These are phyloP conservation scores for Fraxinus albicans DNA, from an alignment of 305 asterid genomes.

Conservation along the genomic window DNA sequence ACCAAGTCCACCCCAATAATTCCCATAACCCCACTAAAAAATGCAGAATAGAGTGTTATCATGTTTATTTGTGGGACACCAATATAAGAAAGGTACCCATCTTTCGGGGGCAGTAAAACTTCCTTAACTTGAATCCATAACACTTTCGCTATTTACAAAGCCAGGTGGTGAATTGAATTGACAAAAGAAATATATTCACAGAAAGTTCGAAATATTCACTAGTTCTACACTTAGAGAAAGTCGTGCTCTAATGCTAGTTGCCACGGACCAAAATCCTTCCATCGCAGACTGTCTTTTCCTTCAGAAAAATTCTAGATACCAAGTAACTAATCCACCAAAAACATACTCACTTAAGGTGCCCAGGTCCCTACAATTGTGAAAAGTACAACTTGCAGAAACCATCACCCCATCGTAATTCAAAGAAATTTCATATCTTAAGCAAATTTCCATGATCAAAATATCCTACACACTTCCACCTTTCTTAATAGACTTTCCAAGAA, in stretches of 20 bases:
- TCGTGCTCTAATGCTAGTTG: not conserved
- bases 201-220: not conserved
- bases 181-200: not conserved
- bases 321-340: not conserved
- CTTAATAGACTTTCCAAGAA: not conserved
- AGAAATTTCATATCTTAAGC: not conserved
- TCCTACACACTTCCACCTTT: not conserved
- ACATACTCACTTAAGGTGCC: not conserved
- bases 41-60: not conserved
- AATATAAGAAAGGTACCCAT: not conserved
- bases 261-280: not conserved
- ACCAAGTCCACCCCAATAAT: not conserved
- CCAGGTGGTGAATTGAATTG: not conserved
- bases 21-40: not conserved
- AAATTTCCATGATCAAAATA: not conserved
- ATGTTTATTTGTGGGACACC: not conserved
- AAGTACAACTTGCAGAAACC: not conserved
- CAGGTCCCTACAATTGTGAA: conserved; percentile 5
- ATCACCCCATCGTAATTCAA: not conserved
- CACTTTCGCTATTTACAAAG: not conserved
- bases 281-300: not conserved
- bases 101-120: not conserved
- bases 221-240: not conserved
- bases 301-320: not conserved
- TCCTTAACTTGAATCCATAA: not conserved